Conservation (phyloP, 192 early-diverging fungal genomes). For the Backusella westeae region DNA sequence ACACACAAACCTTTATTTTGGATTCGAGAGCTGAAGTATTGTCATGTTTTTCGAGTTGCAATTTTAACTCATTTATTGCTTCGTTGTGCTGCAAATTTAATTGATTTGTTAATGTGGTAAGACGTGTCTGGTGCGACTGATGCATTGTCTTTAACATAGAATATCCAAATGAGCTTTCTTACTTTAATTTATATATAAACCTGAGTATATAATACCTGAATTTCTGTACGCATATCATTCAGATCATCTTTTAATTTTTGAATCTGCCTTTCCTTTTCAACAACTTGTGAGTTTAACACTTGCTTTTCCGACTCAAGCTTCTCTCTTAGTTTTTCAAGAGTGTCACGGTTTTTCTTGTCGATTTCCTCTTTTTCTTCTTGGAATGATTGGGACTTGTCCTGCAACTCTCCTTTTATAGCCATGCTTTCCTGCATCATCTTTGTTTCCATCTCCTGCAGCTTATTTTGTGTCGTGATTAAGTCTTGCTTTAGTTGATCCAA, state of each 20-base stretch:
- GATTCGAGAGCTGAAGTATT: background rate
- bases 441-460: background rate
- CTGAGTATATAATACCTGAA: slow-evolving; percentile 2
- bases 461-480: background rate
- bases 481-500: background rate
- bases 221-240: slow-evolving; percentile 14
- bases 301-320: slow-evolving; percentile 20
- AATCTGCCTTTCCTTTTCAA: slow-evolving; percentile 6
- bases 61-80: background rate
- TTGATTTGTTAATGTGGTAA: slow-evolving; percentile 23
- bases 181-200: background rate
- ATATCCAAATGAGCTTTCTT: background rate
- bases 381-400: slow-evolving; percentile 3
- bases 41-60: background rate
- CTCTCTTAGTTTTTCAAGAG: slow-evolving; percentile 23
- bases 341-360: slow-evolving; percentile 11
- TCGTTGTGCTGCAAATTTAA: slow-evolving; percentile 16
- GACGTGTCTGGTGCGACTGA: slow-evolving; percentile 23
- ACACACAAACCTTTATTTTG: background rate
- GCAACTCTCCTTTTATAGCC: background rate
- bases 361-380: slow-evolving; percentile 20
- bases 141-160: slow-evolving; percentile 18
- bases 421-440: slow-evolving; percentile 7
- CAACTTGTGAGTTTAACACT: background rate
- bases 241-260: slow-evolving; percentile 11